phyloP scores from a whole-genome alignment of 495 filamentous ascomycete species.

The Barbatosphaeria neglecta region DNA sequence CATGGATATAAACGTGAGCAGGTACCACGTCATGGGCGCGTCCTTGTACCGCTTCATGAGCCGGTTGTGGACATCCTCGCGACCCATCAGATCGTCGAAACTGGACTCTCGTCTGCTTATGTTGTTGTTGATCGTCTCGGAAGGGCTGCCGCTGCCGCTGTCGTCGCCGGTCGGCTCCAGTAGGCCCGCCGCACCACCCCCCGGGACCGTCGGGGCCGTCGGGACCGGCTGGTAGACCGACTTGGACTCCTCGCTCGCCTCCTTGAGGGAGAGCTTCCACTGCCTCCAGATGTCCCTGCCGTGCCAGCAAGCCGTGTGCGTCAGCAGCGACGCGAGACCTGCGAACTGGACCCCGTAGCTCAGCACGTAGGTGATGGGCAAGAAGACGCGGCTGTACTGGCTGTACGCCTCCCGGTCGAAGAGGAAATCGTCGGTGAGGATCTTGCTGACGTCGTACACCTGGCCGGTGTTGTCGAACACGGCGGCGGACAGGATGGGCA shows the following conservation, averaged over 20 bases:
- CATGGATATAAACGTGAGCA: constrained; percentile 56
- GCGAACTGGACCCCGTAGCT: constrained; percentile 76
- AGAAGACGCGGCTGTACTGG: constrained; percentile 66
- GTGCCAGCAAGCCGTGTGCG: constrained; percentile 64
- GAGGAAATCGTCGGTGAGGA: constrained; percentile 58
- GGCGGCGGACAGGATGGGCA: constrained; percentile 63
- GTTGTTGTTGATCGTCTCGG: constrained; percentile 1
- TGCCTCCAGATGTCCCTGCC: constrained; percentile 63
- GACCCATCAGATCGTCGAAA: constrained; percentile 45
- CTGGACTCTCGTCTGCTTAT: constrained; percentile 23
- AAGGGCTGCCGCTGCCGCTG: not conserved
- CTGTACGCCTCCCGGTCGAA: constrained; percentile 61
- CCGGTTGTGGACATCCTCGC: constrained; percentile 68
- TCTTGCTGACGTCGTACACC: constrained; percentile 62
- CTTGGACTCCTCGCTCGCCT: constrained; percentile 31
- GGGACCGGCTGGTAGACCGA: constrained; percentile 31
- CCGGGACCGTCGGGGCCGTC: constrained; percentile 3
- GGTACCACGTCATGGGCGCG: constrained; percentile 69
- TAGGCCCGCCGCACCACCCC: too few species aligned
- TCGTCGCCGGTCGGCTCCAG: constrained; percentile 1
- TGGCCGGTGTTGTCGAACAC: constrained; percentile 76
- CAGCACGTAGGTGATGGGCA: constrained; percentile 73
- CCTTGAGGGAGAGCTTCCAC: constrained; percentile 44
- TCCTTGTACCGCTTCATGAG: constrained; percentile 66
- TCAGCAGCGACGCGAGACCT: constrained; percentile 57